Base-by-base conservation (phyloP, 2,329 filamentous ascomycete genomes). In the Paraphoma chrysanthemicola region DNA sequence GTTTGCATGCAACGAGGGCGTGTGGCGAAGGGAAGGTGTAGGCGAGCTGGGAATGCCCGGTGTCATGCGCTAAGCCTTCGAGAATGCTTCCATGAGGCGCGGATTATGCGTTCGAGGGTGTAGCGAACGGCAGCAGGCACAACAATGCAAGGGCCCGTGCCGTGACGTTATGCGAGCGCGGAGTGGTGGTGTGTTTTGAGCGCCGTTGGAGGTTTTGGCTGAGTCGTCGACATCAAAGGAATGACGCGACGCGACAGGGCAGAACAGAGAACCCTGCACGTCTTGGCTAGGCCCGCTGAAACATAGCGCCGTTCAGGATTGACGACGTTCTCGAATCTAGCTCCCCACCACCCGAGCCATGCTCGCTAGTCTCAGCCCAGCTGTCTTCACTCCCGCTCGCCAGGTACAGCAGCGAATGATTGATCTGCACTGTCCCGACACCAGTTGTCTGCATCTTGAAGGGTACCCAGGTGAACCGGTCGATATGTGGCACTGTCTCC, bases 301-400 rank as follows among this genome's bases (percentile, higher is more conserved):
- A 71, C 69, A 39, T 68, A 64, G 68, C 64, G 64, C 54, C 52
- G 61, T 63, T 48, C 51, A 42, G 53, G 61, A 70, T 69, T 63
- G 60, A 69, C 55, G 52, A 57, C 56, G 55, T 54, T 46, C 53
- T 53, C 53, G 54, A 59, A 23, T 23, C 23, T 23, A 23, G 23
- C 23, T 46, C 33, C 33, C 33, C 33, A 36, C 33, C 33, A 36
- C 14, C 39, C 16, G 39, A 16, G 8, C 16, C 55, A 57, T 51
- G 47, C 44, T 43, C 48, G 52, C 62, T 61, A 61, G 54, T 48
- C 53, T 30, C 23, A 38, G 46, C 52, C 30, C 46, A 41, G 12
- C 29, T 18, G 8, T 48, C 44, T 23, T 23, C 17, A 33, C 31
- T 36, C 46, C 46, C 46, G 46, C 33, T 18, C 17, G 30, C 17